These are phyloP conservation scores for Tylopilus rubrobrunneus DNA, from an alignment of 768 basidiomycete genomes.

Conservation along the genomic window DNA sequence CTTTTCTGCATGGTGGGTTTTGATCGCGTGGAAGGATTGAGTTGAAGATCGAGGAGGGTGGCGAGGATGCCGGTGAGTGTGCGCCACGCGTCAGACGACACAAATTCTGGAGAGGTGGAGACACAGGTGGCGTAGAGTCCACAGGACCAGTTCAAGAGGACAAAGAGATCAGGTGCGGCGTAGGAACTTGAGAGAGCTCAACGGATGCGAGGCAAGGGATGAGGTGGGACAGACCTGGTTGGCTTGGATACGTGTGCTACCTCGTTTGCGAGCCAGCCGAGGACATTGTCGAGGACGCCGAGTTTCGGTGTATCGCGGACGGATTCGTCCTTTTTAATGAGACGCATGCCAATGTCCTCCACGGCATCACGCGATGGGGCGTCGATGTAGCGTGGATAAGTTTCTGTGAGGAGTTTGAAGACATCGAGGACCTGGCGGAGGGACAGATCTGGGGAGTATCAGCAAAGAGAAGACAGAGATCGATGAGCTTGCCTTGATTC, in stretches of 20 bases:
- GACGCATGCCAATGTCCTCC: constrained; percentile 57
- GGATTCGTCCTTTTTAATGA: constrained; percentile 63
- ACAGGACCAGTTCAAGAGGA: constrained; percentile 70
- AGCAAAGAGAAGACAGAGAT: constrained; percentile 1
- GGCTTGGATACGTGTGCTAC: constrained; percentile 54
- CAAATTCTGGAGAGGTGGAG: constrained; percentile 41
- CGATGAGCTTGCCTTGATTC: constrained; percentile 46
- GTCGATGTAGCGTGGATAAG: constrained; percentile 79
- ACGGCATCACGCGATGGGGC: constrained; percentile 66
- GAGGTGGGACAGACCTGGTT: constrained; percentile 45
- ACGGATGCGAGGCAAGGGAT: not conserved
- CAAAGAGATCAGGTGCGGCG: constrained; percentile 59
- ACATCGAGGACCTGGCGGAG: constrained; percentile 63
- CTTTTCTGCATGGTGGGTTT: constrained; percentile 61
- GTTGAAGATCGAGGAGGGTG: constrained; percentile 52
- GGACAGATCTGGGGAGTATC: constrained; percentile 46
- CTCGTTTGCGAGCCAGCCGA: constrained; percentile 75
- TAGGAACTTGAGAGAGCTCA: constrained; percentile 37
- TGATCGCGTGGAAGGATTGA: constrained; percentile 47
- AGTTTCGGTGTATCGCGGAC: constrained; percentile 39
- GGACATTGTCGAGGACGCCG: constrained; percentile 64
- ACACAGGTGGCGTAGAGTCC: constrained; percentile 55
- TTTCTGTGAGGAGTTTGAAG: constrained; percentile 68
- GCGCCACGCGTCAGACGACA: constrained; percentile 46
- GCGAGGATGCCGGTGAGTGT: constrained; percentile 56